Evolutionary conservation across 345 rosid genomes (phyloP).

Genomic region (Pseudoturritis turrita): DNA sequence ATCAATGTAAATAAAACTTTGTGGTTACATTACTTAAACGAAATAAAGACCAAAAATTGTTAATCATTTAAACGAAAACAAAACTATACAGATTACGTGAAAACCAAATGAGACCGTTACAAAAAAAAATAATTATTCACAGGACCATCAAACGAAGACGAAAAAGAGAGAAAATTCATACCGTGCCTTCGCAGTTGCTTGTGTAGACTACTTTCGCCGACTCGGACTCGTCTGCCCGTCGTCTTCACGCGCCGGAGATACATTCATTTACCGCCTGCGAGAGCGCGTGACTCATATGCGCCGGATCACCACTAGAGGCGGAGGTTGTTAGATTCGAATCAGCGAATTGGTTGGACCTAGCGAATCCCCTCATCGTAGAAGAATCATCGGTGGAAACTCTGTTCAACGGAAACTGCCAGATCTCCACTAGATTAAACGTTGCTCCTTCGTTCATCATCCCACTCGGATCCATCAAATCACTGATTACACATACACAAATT

Average conservation of each 20-base stretch:
- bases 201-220: constrained; percentile 42
- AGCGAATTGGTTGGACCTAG: constrained; percentile 33
- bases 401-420: constrained; percentile 72
- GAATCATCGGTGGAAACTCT: constrained; percentile 29
- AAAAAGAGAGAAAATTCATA: constrained; percentile 20
- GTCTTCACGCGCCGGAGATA: constrained; percentile 44
- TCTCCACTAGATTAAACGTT: constrained; percentile 55
- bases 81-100: no score
- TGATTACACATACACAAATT: not conserved
- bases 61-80: no score
- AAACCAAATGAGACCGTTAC: no score
- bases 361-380: constrained; percentile 30
- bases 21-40: no score
- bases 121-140: not conserved
- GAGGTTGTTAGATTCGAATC: constrained; percentile 36
- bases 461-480: constrained; percentile 62
- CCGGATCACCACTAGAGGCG: constrained; percentile 18
- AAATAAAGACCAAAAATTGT: no score
- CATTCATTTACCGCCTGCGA: constrained; percentile 21
- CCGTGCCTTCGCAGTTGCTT: constrained; percentile 42
- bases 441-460: constrained; percentile 52
- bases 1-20: no score
- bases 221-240: constrained; percentile 43
- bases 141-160: not conserved
- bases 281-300: constrained; percentile 34